Conservation (phyloP, 495 filamentous ascomycete genomes). For the Trichoderma gamsii region DNA sequence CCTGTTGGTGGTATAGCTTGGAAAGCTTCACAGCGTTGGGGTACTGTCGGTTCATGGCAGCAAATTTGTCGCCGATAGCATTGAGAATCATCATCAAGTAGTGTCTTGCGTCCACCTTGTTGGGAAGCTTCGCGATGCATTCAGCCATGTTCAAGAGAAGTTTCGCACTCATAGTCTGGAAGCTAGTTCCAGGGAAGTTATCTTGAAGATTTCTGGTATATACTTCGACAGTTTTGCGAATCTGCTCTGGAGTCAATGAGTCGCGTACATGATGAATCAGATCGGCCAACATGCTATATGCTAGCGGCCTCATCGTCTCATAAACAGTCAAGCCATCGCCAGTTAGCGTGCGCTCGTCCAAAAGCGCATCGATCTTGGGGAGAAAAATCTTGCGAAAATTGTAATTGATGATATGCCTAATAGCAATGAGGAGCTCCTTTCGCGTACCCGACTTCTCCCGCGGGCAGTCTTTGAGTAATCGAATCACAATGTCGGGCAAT, state of each 20-base stretch:
- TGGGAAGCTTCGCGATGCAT: conserved; percentile 82
- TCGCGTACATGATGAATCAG: conserved; percentile 96
- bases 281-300: conserved; percentile 97
- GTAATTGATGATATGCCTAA: conserved; percentile 98
- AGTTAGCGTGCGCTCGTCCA: conserved; percentile 89
- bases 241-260: conserved; percentile 74
- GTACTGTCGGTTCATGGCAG: conserved; percentile 95
- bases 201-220: conserved; percentile 96
- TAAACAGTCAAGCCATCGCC: conserved; percentile 96
- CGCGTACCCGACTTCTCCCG: conserved; percentile 86
- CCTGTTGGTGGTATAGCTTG: conserved; percentile 59
- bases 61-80: conserved; percentile 96
- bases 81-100: conserved; percentile 96
- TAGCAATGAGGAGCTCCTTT: conserved; percentile 93
- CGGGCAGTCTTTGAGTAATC: conserved; percentile 88
- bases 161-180: conserved; percentile 99
- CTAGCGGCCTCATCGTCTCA: conserved; percentile 90
- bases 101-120: conserved; percentile 89
- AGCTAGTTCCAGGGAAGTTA: conserved; percentile 93
- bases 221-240: conserved; percentile 88
- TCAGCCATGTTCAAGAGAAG: conserved; percentile 95
- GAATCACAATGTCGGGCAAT: conserved; percentile 84
- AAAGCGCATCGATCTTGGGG: conserved; percentile 86
- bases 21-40: conserved; percentile 90
- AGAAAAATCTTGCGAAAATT: conserved; percentile 95